Evolutionary conservation across 345 rosid species (phyloP), one percentile per base, ranked within the genome.

Genomic region (Durio zibethinus): DNA sequence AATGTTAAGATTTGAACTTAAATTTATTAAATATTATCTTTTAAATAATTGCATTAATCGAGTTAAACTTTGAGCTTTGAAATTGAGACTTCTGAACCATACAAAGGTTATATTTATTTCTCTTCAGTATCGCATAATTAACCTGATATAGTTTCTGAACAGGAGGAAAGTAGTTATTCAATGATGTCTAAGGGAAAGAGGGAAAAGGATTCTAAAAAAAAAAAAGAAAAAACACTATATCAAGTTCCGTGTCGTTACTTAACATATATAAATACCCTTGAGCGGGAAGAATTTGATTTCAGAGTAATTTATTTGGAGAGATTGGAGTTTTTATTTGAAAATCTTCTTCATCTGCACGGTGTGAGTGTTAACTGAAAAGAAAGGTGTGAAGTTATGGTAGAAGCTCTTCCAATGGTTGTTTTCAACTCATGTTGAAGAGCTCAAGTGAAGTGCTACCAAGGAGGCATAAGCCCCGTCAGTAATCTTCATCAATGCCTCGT

Each of bases 401-500:
- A 60, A 29, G 65, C 14, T 47, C 21, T 7, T 68, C 35, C 20
- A 25, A 5, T 12, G 4, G 48, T 23, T 29, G 23, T 21, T 29
- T 27, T 27, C n/a, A n/a, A 60, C 53, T 75, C 68, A 75, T 0
- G 74, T 12, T 35, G 73, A 48, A 33, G 73, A 27, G 21, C 53
- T 82, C 83, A 59, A 72, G 14, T 90, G 93, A 74, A 89, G 88
- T 15, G 93, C 82, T 4, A 89, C 89, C 80, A 90, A 83, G 7
- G 92, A 89, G 7, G 92, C 90, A 66, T 88, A 93, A 4, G 86
- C 90, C 7, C 97, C 94, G 31, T 83, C 83, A 0, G 64, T 70
- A 40, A 82, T 87, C 74, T 78, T 84, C 89, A 89, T 88, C 75
- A 90, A 79, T 12, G 31, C 31, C 0, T 85, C 87, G 23, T 93